Percentiles rank a stretch among this genome's conserved stretches.
phyloP scores from a whole-genome alignment of 129 eudicot species.

The Lonicera japonica region DNA sequence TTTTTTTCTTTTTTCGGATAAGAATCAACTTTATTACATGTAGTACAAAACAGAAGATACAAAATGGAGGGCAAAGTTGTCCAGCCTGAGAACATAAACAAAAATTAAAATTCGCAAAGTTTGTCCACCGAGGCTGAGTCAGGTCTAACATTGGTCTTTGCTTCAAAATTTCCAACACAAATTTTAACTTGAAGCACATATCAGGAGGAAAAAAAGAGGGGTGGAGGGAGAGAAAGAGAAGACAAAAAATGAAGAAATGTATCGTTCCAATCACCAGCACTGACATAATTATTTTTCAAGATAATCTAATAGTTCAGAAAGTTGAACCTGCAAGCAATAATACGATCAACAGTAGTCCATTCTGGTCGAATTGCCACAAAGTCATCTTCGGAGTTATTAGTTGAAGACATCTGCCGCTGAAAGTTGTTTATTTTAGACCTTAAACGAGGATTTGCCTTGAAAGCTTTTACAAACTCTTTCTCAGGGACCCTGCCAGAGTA shows the following conservation, averaged over 20 bases:
- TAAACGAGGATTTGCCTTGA: slow-evolving; percentile 77
- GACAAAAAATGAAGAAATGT: background rate
- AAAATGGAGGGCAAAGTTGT: too few relatives aligned
- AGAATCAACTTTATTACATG: background rate
- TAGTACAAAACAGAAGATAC: too few relatives aligned
- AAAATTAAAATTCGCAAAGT: too few relatives aligned
- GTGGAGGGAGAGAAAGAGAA: background rate
- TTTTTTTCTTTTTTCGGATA: background rate
- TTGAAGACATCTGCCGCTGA: slow-evolving; percentile 54
- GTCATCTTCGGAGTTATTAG: slow-evolving; percentile 69
- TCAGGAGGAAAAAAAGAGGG: background rate
- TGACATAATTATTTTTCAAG: background rate
- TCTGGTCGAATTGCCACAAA: slow-evolving; percentile 82
- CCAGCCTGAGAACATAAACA: too few relatives aligned
- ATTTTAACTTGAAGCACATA: background rate
- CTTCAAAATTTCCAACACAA: background rate
- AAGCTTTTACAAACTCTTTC: slow-evolving; percentile 80
- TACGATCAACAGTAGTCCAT: slow-evolving; percentile 93
- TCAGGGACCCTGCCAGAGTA: slow-evolving; percentile 66
- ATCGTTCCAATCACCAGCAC: slow-evolving; percentile 2
- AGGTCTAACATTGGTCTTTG: too few relatives aligned
- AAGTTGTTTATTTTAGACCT: slow-evolving; percentile 87
- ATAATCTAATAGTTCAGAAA: background rate
- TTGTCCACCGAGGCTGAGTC: background rate
- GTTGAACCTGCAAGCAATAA: slow-evolving; percentile 86